phyloP scores from a whole-genome alignment of 2,329 filamentous ascomycete genomes.

The Trichoderma sp. region DNA sequence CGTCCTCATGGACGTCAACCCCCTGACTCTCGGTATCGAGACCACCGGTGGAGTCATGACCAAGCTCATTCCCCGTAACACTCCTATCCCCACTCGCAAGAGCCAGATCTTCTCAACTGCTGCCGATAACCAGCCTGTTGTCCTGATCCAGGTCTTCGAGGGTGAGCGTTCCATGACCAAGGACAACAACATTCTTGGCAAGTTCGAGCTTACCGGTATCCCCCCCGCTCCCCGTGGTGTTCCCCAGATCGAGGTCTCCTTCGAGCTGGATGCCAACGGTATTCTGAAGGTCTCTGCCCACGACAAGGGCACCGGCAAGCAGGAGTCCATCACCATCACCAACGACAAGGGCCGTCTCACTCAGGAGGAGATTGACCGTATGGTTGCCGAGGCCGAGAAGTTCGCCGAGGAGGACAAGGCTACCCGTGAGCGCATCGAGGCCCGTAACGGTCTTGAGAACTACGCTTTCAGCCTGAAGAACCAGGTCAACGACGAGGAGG shows the following conservation, averaged over 20 bases:
- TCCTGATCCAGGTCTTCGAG: slow-evolving; percentile 94
- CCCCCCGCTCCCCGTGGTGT: slow-evolving; percentile 93
- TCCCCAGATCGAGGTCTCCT: slow-evolving; percentile 97
- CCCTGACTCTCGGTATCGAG: slow-evolving; percentile 94
- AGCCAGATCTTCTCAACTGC: slow-evolving; percentile 97
- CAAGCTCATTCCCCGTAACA: slow-evolving; percentile 93
- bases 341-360: slow-evolving; percentile 99
- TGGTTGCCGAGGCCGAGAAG: slow-evolving; percentile 98
- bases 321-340: slow-evolving; percentile 96
- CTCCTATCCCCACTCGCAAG: slow-evolving; percentile 93
- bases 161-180: slow-evolving; percentile 93
- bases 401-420: slow-evolving; percentile 99
- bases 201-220: slow-evolving; percentile 97
- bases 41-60: slow-evolving; percentile 98
- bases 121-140: slow-evolving; percentile 93
- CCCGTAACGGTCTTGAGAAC: slow-evolving; percentile 96
- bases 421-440: slow-evolving; percentile 93
- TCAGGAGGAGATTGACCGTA: slow-evolving; percentile 97
- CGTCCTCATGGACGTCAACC: slow-evolving; percentile 97
- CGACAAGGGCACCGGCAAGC: slow-evolving; percentile 98
- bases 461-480: slow-evolving; percentile 99
- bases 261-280: slow-evolving; percentile 97
- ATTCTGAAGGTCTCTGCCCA: slow-evolving; percentile 95
- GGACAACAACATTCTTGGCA: slow-evolving; percentile 96
- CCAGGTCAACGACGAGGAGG: slow-evolving; percentile 96